These are phyloP conservation scores for Scedosporium minutisporum DNA, from an alignment of 2,329 filamentous ascomycete genomes.

Conservation along the genomic window DNA sequence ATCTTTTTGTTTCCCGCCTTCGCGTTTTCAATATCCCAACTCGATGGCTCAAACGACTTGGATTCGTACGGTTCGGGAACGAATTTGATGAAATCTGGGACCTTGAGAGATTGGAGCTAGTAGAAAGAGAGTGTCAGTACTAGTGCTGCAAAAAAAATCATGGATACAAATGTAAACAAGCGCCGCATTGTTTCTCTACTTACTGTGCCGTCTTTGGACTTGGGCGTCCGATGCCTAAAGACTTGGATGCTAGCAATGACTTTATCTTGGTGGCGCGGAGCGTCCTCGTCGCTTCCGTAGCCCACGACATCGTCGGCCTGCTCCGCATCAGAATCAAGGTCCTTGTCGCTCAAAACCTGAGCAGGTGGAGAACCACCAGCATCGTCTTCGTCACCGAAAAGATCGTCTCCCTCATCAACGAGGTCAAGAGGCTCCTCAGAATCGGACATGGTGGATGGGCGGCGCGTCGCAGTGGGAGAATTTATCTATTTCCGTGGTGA, in stretches of 20 bases:
- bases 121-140: neutral
- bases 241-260: slow-evolving; percentile 55
- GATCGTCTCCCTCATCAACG: slow-evolving; percentile 49
- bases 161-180: neutral
- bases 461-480: neutral
- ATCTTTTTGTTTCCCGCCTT: slow-evolving; percentile 48
- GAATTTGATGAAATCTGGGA: slow-evolving; percentile 64
- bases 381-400: slow-evolving; percentile 53
- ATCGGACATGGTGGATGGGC: slow-evolving; percentile 37
- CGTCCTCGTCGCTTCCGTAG: slow-evolving; percentile 8
- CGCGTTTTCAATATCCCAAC: slow-evolving; percentile 44
- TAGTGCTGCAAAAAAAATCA: neutral
- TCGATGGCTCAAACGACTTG: slow-evolving; percentile 53
- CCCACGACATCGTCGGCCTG: slow-evolving; percentile 9
- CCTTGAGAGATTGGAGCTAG: slow-evolving; percentile 16
- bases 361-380: slow-evolving; percentile 51
- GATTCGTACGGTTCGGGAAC: slow-evolving; percentile 58
- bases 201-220: slow-evolving; percentile 62
- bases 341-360: slow-evolving; percentile 53
- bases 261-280: slow-evolving; percentile 31
- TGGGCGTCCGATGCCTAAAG: slow-evolving; percentile 60
- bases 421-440: slow-evolving; percentile 43
- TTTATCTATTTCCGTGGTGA: neutral
- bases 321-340: slow-evolving; percentile 34
- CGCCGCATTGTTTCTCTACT: slow-evolving; percentile 15